Evolutionary conservation across 768 basidiomycete species (phyloP).

Genomic region (Rossbeevera mucosa): DNA sequence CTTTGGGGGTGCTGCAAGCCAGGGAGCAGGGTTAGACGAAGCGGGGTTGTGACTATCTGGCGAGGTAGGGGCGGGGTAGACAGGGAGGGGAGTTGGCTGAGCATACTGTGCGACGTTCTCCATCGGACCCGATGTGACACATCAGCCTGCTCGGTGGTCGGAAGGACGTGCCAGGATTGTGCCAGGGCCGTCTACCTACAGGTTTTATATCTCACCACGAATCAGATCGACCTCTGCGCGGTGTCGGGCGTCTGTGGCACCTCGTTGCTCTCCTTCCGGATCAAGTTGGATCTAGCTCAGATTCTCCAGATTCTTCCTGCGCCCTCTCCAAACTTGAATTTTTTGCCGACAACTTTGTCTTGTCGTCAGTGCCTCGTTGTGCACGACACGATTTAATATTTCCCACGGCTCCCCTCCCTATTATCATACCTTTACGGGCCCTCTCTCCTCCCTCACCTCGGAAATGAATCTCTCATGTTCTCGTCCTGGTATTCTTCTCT

Average conservation of each 20-base stretch:
- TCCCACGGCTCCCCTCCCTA: constrained; percentile 16
- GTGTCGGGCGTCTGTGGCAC: constrained; percentile 15
- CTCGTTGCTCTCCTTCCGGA: constrained; percentile 13
- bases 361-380: constrained; percentile 18
- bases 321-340: constrained; percentile 3
- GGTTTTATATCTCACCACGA: constrained; percentile 29
- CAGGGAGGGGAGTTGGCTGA: constrained; percentile 24
- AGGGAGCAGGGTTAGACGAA: constrained; percentile 22
- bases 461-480: constrained; percentile 35
- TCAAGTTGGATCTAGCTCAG: constrained; percentile 6
- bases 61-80: constrained; percentile 28
- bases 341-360: constrained; percentile 19
- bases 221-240: constrained; percentile 17
- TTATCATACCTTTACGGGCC: constrained; percentile 17
- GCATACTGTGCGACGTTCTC: constrained; percentile 34
- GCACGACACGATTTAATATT: constrained; percentile 4
- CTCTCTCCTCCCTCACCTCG: constrained; percentile 21
- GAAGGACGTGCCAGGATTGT: constrained; percentile 27
- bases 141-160: constrained; percentile 30
- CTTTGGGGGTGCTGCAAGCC: constrained; percentile 14
- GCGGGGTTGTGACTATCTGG: constrained; percentile 26
- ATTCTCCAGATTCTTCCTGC: constrained; percentile 10
- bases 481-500: constrained; percentile 20
- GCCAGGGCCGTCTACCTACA: constrained; percentile 21
- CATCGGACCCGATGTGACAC: constrained; percentile 34